Base-by-base conservation (phyloP, 2,329 filamentous ascomycete genomes). In the Pseudocercospora macadamiae region DNA sequence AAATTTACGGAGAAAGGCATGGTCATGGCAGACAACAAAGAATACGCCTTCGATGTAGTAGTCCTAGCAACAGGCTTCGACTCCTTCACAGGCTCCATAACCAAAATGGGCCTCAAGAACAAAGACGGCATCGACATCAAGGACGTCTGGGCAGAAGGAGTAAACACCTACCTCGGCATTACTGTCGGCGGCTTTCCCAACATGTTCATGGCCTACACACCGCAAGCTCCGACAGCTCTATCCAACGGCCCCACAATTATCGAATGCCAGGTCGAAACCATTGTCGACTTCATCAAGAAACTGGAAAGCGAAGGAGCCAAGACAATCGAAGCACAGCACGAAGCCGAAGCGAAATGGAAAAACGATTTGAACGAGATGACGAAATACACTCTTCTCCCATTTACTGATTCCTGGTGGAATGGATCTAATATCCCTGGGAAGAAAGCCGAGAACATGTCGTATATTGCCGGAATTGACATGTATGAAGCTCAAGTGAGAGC, bases 61-160 rank as follows among this genome's bases (percentile, higher is more conserved):
- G 76, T 76, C 1, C 68, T 80, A 4, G 78, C 77, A 1, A 80
- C 78, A 5, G 78, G 78, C 25, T 80, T 80, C 61, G 78, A 80
- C 57, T 73, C 72, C 16, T 64, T 67, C 23, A 68, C 67, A 3
- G 76, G 77, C 10, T 66, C 68, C 8, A 64, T 76, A 25, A 64
- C 64, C 1, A 66, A 71, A 18, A 71, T 78, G 54, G 68, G 73
- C 30, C 70, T 77, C 54, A 66, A 66, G 4, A 70, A 69, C 47
- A 60, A 61, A 39, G 52, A 66, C 18, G 66, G 66, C 39, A 45
- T 61, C 23, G 55, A 64, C 18, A 52, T 70, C 19, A 60, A 73
- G 64, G 73, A 78, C 16, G 70, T 71, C 23, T 79, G 77, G 77
- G 71, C 73, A 49, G 68, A 67, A 9, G 76, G 76, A 36, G 73